Base-by-base conservation (phyloP, 495 filamentous ascomycete species). In the Talaromyces ruber region DNA sequence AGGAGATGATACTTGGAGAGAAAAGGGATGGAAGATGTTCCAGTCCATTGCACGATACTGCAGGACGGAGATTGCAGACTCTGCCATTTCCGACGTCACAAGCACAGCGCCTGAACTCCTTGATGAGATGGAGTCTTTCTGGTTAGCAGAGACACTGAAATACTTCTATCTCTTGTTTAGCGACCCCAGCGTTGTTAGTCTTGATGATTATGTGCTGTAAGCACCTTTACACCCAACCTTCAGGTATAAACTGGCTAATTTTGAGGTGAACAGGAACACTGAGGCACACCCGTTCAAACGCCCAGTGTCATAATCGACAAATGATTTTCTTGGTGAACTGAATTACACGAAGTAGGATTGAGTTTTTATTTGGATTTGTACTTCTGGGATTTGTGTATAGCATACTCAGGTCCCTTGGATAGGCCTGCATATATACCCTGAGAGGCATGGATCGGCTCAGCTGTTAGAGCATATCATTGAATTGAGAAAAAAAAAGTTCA, bases 1-100 rank as follows among this genome's bases (percentile, higher is more conserved):
- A 0, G 92, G 91, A 59, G 89, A 94, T 60, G 71, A 81, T 0
- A 71, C 75, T 53, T 97, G 91, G 91, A 90, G 91, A 60, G 84
- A 89, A 61, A 89, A 89, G 65, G 92, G 92, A 21, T 97, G 92
- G 92, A 81, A 84, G 56, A 97, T 97, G 92, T 96, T 92, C 70
- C 74, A 87, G 68, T 82, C 91, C 8, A 82, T 96, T 64, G 74
- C 85, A 29, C 79, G 80, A 61, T 73, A 86, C 62, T 93, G 91
- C 12, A 76, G 73, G 12, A 86, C 89, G 4, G 79, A 84, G 29
- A 74, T 81, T 52, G 92, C 87, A 18, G 84, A 91, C 67, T 86
- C 84, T 6, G 88, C 88, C 52, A 90, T 96, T 65, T 70, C 79
- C 64, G 90, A 95, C 68, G 90, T 96, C 6, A 87, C 88, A 37